Conservation (phyloP, 495 filamentous ascomycete species). For the Penicillium soppii region DNA sequence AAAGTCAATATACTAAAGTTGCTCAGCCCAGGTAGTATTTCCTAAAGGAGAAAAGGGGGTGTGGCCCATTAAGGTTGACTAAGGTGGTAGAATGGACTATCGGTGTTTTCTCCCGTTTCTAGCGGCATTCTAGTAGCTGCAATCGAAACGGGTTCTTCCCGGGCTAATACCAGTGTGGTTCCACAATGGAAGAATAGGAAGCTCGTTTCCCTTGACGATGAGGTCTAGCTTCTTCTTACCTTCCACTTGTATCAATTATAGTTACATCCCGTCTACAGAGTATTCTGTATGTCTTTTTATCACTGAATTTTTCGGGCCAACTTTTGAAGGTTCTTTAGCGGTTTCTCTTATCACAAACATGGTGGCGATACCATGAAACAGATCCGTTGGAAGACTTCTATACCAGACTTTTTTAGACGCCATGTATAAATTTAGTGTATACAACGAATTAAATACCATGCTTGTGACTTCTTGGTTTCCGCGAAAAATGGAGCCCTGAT, state of each 20-base stretch:
- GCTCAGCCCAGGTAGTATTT: background rate
- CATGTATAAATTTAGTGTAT: background rate
- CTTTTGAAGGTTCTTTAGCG: too few relatives aligned
- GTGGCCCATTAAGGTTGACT: conserved; percentile 10
- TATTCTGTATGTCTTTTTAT: too few relatives aligned
- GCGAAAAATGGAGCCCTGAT: background rate
- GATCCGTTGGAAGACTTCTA: too few relatives aligned
- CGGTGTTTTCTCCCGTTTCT: conserved; percentile 25
- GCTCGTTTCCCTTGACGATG: conserved; percentile 15
- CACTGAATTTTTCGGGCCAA: too few relatives aligned
- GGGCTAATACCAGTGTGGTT: conserved; percentile 11
- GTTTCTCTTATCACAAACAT: too few relatives aligned
- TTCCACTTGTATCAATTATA: background rate
- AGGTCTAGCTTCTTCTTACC: background rate
- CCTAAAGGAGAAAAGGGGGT: conserved; percentile 15
- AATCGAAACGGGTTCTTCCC: conserved; percentile 23
- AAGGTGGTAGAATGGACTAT: background rate
- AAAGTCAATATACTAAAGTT: conserved; percentile 1
- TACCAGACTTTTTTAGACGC: too few relatives aligned
- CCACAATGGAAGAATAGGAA: conserved; percentile 26
- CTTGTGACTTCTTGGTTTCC: background rate
- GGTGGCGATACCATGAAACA: too few relatives aligned
- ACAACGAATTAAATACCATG: background rate
- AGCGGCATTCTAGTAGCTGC: conserved; percentile 33
- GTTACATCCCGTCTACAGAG: too few relatives aligned